Conservation (phyloP, 2,329 filamentous ascomycete species). For the Grosmannia clavigera region DNA sequence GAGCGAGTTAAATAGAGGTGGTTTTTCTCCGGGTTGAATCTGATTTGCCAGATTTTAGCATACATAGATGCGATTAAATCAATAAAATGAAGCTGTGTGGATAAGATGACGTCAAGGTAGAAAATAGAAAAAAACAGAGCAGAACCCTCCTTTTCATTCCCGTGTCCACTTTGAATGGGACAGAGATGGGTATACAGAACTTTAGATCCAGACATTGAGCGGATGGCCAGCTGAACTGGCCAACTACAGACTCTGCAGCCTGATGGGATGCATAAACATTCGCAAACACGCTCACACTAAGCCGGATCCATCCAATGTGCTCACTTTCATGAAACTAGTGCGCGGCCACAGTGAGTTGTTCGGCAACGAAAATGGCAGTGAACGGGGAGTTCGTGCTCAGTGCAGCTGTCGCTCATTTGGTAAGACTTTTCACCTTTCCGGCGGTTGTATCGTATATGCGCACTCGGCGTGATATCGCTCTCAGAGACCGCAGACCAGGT, state of each 20-base stretch:
- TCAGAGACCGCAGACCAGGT: too few species aligned
- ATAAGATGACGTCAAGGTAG: neutral
- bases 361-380: neutral
- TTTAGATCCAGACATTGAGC: too few species aligned
- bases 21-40: too few species aligned
- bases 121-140: neutral
- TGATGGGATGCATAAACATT: neutral
- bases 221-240: too few species aligned
- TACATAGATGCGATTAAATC: neutral
- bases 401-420: neutral
- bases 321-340: neutral
- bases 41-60: too few species aligned
- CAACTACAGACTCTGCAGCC: neutral
- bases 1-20: neutral
- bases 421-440: neutral
- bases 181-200: neutral
- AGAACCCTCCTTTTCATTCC: neutral
- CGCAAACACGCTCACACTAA: constrained; percentile 4
- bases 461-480: neutral
- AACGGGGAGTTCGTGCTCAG: neutral
- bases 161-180: neutral
- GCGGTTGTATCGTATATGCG: too few species aligned
- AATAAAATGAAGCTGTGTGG: neutral
- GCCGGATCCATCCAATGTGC: neutral
- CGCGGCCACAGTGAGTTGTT: neutral